Evolutionary conservation across 2,329 filamentous ascomycete genomes (phyloP).

Genomic region (Davidsoniella virescens): DNA sequence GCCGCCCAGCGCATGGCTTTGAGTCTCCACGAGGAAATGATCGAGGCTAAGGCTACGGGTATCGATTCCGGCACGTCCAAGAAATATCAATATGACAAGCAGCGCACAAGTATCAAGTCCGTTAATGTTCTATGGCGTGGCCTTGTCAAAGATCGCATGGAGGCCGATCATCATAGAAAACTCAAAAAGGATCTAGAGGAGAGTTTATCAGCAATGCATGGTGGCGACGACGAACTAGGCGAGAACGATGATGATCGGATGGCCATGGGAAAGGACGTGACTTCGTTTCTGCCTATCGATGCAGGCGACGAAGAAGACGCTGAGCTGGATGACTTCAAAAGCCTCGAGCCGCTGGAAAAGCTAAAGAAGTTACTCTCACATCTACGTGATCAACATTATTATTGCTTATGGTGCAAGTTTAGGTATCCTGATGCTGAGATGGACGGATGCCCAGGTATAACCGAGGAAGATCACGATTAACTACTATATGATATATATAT

Average conservation of each 20-base stretch:
- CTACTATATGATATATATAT: not conserved
- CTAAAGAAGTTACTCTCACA: conserved; percentile 50
- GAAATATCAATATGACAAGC: conserved; percentile 15
- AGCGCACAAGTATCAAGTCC: conserved; percentile 6
- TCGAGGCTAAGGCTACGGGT: not conserved
- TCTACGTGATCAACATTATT: conserved; percentile 54
- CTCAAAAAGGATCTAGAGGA: conserved; percentile 52
- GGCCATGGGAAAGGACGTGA: conserved; percentile 45
- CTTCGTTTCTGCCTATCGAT: conserved; percentile 43
- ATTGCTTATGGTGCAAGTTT: conserved; percentile 96
- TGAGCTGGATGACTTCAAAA: conserved; percentile 68
- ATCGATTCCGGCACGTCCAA: conserved; percentile 14
- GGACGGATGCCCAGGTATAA: conserved; percentile 77
- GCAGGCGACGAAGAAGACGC: conserved; percentile 63
- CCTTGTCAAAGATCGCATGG: conserved; percentile 51
- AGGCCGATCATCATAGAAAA: conserved; percentile 49
- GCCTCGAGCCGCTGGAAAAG: conserved; percentile 47
- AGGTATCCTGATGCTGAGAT: conserved; percentile 56
- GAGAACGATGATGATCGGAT: conserved; percentile 51
- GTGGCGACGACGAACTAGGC: conserved; percentile 21
- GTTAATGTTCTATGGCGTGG: conserved; percentile 70
- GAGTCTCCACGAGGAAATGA: conserved; percentile 46
- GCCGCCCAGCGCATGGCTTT: conserved; percentile 76
- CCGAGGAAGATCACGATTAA: conserved; percentile 63
- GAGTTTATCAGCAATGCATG: conserved; percentile 30